Conservation (phyloP, 2,329 filamentous ascomycete genomes). For the Cercospora sp. region DNA sequence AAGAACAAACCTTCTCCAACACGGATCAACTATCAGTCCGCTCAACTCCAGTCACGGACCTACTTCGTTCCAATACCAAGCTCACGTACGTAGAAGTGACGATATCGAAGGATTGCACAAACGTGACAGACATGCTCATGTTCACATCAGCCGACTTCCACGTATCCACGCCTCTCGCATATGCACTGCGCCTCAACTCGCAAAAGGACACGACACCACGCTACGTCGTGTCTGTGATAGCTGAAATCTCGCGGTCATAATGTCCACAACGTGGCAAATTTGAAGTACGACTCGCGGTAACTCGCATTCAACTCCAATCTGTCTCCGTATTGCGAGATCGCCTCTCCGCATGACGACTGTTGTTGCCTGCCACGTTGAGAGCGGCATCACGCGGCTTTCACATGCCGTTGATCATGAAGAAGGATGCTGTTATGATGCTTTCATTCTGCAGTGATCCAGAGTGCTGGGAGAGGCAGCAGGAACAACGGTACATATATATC, state of each 20-base stretch:
- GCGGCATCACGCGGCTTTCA: background rate
- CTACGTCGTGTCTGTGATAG: background rate
- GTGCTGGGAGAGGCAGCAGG: background rate
- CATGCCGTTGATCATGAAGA: background rate
- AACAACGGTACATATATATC: background rate
- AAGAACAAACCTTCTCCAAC: background rate
- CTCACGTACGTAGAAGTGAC: slow-evolving; percentile 12
- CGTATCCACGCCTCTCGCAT: background rate
- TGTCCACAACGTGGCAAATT: background rate
- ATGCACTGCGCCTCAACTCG: slow-evolving; percentile 7
- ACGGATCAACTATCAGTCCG: background rate
- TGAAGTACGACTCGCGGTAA: background rate
- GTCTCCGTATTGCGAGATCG: slow-evolving; percentile 1
- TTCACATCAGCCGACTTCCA: background rate
- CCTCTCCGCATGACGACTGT: slow-evolving; percentile 3
- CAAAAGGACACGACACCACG: background rate
- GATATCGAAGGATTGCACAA: slow-evolving; percentile 14
- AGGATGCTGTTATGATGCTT: slow-evolving; percentile 12
- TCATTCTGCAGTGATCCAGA: background rate
- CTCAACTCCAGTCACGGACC: background rate
- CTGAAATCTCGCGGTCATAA: background rate
- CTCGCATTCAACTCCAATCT: background rate
- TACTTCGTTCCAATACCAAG: no score
- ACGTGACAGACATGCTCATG: background rate
- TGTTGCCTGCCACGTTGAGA: background rate